These are phyloP conservation scores for Suillus americanus DNA, from an alignment of 768 basidiomycete genomes.

Conservation along the genomic window DNA sequence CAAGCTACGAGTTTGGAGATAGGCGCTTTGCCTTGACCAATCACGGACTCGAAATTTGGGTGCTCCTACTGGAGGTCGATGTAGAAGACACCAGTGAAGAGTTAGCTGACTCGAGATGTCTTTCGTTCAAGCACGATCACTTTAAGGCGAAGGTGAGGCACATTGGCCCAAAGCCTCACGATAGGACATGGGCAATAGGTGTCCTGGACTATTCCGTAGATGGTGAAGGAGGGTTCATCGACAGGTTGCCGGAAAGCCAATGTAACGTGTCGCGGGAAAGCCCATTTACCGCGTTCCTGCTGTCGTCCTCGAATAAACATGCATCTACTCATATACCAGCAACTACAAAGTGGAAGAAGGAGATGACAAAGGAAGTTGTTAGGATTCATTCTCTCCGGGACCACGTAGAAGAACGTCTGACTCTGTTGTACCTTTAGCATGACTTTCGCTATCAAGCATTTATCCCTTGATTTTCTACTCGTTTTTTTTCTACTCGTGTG, in stretches of 20 bases:
- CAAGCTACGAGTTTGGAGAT: slow-evolving; percentile 1
- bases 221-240: background rate
- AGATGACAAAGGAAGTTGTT: background rate
- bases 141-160: background rate
- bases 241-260: background rate
- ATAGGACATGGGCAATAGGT: background rate
- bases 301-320: background rate
- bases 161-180: background rate
- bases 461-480: background rate
- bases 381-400: background rate
- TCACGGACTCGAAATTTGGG: slow-evolving; percentile 10
- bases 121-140: background rate
- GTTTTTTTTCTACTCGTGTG: too few relatives aligned
- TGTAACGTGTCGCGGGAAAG: background rate
- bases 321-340: background rate
- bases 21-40: slow-evolving; percentile 12
- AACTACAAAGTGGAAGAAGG: slow-evolving; percentile 8
- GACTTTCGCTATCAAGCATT: background rate
- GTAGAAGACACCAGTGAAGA: background rate
- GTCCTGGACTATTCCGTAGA: slow-evolving; percentile 5
- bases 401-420: background rate
- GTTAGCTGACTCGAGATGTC: background rate
- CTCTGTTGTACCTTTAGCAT: background rate
- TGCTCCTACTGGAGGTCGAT: background rate
- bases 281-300: slow-evolving; percentile 4